Evolutionary conservation across 2,329 filamentous ascomycete species (phyloP).

Genomic region (Penicillium hordei): DNA sequence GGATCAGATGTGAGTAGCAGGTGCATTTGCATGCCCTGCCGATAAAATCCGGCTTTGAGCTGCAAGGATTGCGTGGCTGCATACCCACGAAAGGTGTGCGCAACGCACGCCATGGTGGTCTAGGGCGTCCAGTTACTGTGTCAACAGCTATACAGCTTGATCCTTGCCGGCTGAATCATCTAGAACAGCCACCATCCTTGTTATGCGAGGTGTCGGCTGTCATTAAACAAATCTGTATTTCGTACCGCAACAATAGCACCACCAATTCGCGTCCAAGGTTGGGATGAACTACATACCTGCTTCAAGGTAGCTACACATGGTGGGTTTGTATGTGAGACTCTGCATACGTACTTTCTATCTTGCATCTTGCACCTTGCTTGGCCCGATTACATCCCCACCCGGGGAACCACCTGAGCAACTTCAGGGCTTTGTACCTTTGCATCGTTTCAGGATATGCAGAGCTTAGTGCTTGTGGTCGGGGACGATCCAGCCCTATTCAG

Average conservation of each 20-base stretch:
- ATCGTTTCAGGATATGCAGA: not conserved
- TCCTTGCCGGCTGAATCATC: slow-evolving; percentile 2
- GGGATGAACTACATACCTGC: not conserved
- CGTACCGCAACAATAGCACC: not conserved
- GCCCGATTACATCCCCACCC: not conserved
- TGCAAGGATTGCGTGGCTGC: slow-evolving; percentile 6
- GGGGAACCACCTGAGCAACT: not conserved
- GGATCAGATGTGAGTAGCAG: slow-evolving; percentile 1
- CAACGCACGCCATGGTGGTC: not conserved
- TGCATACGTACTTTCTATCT: not conserved
- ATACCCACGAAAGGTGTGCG: not conserved
- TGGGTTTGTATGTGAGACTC: not conserved
- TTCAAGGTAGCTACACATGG: slow-evolving; percentile 1
- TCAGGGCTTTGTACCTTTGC: not conserved
- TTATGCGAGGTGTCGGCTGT: slow-evolving; percentile 1
- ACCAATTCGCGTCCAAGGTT: not conserved
- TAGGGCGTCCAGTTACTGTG: not conserved
- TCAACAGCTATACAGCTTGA: slow-evolving; percentile 1
- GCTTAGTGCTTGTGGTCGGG: not conserved
- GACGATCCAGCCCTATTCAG: not conserved
- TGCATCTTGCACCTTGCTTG: slow-evolving; percentile 6
- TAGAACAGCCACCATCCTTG: not conserved
- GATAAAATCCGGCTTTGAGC: not conserved
- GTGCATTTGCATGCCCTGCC: not conserved
- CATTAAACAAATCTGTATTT: not conserved